Percentiles rank a stretch among this genome's conserved stretches.
Evolutionary conservation across 148 eudicot species (phyloP).

Genomic region (Diospyros lotus): DNA sequence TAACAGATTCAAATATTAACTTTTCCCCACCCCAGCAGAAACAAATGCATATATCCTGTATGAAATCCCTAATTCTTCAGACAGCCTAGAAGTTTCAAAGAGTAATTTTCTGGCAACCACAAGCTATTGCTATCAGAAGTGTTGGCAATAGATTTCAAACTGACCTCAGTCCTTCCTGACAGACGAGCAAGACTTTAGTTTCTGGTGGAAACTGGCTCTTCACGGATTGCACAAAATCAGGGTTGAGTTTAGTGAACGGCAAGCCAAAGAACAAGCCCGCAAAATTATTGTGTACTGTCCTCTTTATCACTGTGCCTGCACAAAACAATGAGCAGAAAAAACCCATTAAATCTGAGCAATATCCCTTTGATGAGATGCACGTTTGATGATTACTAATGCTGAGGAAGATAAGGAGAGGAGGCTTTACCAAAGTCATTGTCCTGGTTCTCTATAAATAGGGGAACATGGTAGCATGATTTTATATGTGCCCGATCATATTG

Average conservation of each 20-base stretch:
- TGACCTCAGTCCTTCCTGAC: constrained; percentile 95
- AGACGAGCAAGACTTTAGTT: constrained; percentile 72
- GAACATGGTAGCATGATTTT: constrained; percentile 72
- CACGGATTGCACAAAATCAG: constrained; percentile 76
- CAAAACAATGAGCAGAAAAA: constrained; percentile 1
- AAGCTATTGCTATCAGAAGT: background rate
- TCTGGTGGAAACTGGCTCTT: constrained; percentile 73
- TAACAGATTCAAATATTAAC: too few relatives aligned
- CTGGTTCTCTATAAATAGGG: constrained; percentile 76
- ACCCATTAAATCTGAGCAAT: background rate
- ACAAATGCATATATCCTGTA: too few relatives aligned
- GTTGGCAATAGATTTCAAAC: background rate
- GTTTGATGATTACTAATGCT: background rate
- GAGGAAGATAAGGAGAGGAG: constrained; percentile 1
- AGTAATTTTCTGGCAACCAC: background rate
- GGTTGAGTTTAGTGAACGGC: constrained; percentile 85
- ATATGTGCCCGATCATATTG: constrained; percentile 87
- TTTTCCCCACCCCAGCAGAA: too few relatives aligned
- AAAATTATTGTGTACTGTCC: constrained; percentile 83
- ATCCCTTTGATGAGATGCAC: background rate
- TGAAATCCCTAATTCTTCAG: too few relatives aligned
- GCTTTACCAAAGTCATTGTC: constrained; percentile 73
- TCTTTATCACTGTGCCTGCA: constrained; percentile 75
- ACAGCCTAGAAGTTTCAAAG: background rate
- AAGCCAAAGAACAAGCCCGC: constrained; percentile 82